Base-by-base conservation (phyloP, 176 grass and related monocot species). In the Paspalum vaginatum region DNA sequence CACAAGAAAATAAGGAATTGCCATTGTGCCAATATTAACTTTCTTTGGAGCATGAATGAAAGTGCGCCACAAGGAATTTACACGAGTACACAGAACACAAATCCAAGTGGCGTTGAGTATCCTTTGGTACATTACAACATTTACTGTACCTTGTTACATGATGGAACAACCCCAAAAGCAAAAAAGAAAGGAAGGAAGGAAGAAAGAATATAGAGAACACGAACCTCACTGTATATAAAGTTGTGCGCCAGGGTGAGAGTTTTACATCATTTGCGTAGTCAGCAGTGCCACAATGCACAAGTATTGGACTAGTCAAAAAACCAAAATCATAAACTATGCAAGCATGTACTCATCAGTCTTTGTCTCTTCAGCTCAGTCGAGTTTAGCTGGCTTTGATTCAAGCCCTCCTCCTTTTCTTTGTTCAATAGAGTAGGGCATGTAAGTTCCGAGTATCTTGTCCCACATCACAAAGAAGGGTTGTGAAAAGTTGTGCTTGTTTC, bases 401-500 rank as follows among this genome's bases (percentile, higher is more conserved):
- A 92, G n/a, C 41, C 92, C 92, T 12, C 92, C 89, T 38, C 65
- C 84, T 75, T 92, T 95, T 64, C 89, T 58, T 7, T 73, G 61
- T 44, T 92, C 86, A 4, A 95, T 81, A 58, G 86, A 85, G 54
- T 92, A 95, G 11, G 86, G 77, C 87, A 95, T 92, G 69, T 95
- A 87, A 27, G 92, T 95, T 68, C 89, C 89, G 1, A 95, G 68
- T 43, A 95, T 87, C 78, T 85, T 95, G 72, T 92, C 92, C 92
- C 92, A 95, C 55, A 89, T 70, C 16, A 92, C 81, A 72, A 95
- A 95, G 68, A 95, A 95, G 5, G 89, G 89, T 67, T 95, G 92
- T 38, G 92, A 95, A 91, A 92, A 95, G 80, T 95, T 95, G 61
- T 95, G 92, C 76, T 95, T 95, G 60, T 69, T 86, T 20, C 92